These are phyloP conservation scores for Exophiala xenobiotica DNA, from an alignment of 2,329 filamentous ascomycete genomes.

Conservation along the genomic window DNA sequence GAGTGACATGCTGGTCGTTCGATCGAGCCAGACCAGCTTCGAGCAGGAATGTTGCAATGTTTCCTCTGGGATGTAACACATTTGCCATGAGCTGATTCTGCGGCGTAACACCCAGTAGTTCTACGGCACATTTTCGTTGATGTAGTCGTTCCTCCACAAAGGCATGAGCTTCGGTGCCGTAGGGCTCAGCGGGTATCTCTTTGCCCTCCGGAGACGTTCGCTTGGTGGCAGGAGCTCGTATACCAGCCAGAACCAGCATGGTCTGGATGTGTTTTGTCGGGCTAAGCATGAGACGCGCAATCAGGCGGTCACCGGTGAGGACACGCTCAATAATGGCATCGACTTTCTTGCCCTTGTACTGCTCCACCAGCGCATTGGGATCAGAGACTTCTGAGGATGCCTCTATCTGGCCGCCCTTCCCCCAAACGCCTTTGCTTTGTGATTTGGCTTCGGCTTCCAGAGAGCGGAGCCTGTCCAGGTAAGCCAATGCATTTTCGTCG, in stretches of 20 bases:
- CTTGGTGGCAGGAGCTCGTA: constrained; percentile 86
- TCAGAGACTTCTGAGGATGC: constrained; percentile 79
- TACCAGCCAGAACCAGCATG: constrained; percentile 82
- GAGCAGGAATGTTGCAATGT: constrained; percentile 87
- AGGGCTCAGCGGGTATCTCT: constrained; percentile 82
- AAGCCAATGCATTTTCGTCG: constrained; percentile 66
- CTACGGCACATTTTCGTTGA: constrained; percentile 79
- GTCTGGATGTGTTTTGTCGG: constrained; percentile 86
- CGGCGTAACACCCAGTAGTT: constrained; percentile 81
- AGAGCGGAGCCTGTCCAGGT: constrained; percentile 73
- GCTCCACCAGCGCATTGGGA: constrained; percentile 70
- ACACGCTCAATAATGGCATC: constrained; percentile 89
- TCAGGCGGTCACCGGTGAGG: constrained; percentile 83
- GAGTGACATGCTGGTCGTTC: constrained; percentile 91
- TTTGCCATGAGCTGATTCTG: constrained; percentile 89
- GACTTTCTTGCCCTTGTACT: constrained; percentile 81
- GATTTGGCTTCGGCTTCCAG: constrained; percentile 75
- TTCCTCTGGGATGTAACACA: constrained; percentile 84
- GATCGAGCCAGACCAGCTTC: constrained; percentile 87
- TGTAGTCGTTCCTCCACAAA: constrained; percentile 85
- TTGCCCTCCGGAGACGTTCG: constrained; percentile 75
- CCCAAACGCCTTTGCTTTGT: constrained; percentile 80
- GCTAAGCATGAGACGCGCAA: constrained; percentile 75
- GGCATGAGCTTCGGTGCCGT: constrained; percentile 80
- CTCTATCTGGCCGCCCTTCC: constrained; percentile 63